Conservation (phyloP, 1,139 yeast species). For the Saccharomyces pastorianus region DNA sequence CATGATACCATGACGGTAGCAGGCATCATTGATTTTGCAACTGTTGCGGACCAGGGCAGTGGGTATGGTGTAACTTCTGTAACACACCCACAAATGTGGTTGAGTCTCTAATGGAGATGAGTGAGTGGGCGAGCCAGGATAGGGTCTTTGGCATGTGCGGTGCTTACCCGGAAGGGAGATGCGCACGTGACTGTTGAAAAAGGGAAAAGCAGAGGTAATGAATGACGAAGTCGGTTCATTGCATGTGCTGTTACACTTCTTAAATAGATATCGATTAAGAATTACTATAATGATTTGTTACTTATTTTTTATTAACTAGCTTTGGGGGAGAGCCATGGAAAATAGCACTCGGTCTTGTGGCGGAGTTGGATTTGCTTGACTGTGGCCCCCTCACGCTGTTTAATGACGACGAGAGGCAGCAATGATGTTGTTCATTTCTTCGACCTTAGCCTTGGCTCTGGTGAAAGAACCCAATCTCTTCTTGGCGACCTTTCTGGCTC, state of each 20-base stretch:
- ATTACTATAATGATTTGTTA: not conserved
- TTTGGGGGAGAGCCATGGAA: not conserved
- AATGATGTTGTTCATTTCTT: conserved; percentile 94
- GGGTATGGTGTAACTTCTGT: too few relatives aligned
- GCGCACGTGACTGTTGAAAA: not conserved
- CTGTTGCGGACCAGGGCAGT: too few relatives aligned
- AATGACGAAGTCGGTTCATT: not conserved
- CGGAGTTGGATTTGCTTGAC: not conserved
- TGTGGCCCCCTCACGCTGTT: conserved; percentile 14
- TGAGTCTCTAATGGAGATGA: not conserved
- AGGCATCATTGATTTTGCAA: not conserved
- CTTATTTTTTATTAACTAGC: not conserved
- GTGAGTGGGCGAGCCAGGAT: too few relatives aligned
- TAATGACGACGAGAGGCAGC: conserved; percentile 91
- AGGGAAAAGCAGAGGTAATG: not conserved
- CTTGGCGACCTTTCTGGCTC: conserved; percentile 99
- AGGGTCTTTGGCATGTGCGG: not conserved
- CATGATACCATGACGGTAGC: not conserved
- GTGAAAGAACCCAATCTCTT: conserved; percentile 99
- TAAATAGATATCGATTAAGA: conserved; percentile 1
- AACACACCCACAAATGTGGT: not conserved
- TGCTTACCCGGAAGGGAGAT: not conserved
- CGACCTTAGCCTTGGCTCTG: conserved; percentile 99
- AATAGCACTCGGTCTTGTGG: not conserved
- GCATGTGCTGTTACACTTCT: not conserved